Evolutionary conservation across 2,329 filamentous ascomycete species (phyloP).

Genomic region (Cadophora luteo-olivacea): DNA sequence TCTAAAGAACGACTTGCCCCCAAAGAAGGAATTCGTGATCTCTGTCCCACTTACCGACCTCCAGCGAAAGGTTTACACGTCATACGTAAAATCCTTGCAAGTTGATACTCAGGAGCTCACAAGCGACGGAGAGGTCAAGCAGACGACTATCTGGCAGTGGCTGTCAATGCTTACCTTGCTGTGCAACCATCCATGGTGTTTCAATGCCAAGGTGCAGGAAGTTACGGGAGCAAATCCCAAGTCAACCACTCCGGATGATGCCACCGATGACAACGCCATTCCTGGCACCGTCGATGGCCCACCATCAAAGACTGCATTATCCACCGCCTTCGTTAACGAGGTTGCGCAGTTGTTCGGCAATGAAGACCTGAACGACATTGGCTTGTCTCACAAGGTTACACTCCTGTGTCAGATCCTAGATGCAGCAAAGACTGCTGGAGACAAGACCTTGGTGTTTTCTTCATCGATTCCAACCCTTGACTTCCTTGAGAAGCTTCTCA

Average conservation of each 20-base stretch:
- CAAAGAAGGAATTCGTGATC: slow-evolving; percentile 83
- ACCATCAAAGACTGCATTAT: slow-evolving; percentile 40
- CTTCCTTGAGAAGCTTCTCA: slow-evolving; percentile 68
- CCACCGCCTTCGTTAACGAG: slow-evolving; percentile 42
- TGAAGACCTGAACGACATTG: slow-evolving; percentile 49
- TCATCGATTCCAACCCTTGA: slow-evolving; percentile 73
- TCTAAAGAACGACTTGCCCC: slow-evolving; percentile 70
- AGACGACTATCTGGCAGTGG: slow-evolving; percentile 59
- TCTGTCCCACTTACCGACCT: slow-evolving; percentile 71
- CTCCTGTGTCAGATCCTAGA: slow-evolving; percentile 74
- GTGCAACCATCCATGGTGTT: slow-evolving; percentile 61
- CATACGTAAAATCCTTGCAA: slow-evolving; percentile 53
- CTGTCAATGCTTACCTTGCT: slow-evolving; percentile 58
- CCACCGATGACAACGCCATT: slow-evolving; percentile 31
- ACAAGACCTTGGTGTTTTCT: slow-evolving; percentile 84
- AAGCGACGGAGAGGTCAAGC: slow-evolving; percentile 46
- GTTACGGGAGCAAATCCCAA: slow-evolving; percentile 43
- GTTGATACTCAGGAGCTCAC: slow-evolving; percentile 33
- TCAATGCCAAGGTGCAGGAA: slow-evolving; percentile 53
- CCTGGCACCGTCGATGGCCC: slow-evolving; percentile 33
- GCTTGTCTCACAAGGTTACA: slow-evolving; percentile 70
- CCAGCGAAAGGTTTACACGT: slow-evolving; percentile 68
- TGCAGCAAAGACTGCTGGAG: slow-evolving; percentile 63
- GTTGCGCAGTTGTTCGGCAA: slow-evolving; percentile 48
- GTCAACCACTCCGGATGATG: slow-evolving; percentile 8